Evolutionary conservation across 768 basidiomycete genomes (phyloP), one percentile per base, ranked within the genome.

Genomic region (Nidula microcarpa): DNA sequence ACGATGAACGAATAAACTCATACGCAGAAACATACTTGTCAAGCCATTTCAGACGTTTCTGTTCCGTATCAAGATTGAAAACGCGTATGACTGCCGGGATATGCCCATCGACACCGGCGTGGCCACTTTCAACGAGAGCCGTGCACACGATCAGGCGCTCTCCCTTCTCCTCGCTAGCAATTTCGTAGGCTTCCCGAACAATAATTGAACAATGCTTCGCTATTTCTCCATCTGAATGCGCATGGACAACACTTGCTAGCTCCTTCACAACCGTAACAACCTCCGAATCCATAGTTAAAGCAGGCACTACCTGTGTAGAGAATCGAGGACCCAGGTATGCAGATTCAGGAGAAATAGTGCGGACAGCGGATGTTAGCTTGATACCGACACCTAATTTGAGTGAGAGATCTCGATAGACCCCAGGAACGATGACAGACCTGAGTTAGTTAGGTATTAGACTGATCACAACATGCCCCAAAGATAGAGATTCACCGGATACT

Each of bases 261-360:
- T 84, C 82, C 57, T 73, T 74, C 9, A 80, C 80, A 10, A 84
- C 81, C 0, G 77, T 81, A 23, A 83, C 68, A 16, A 82, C 67
- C 32, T 71, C 70, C 3, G 65, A 69, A 53, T 83, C 75, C 66
- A 80, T 74, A 17, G 63, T 70, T 14, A 84, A 69, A 8, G 58
- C 69, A 5, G 81, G 81, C 30, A 82, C 76, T 30, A 82, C 76
- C 43, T 78, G 67, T 1, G 72, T 62, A 2, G 80, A 82, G 62
- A 84, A 84, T 16, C 79, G 74, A 2, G 81, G 80, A 1, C 81
- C 80, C 10, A 82, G 62, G 58, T 78, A 80, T 1, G 80, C 81
- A 5, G 80, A 79, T 44, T 78, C 76, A 2, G 81, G 81, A n/a
- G 80, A 81, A 43, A 84, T 81, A 1, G 80, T 81, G 53, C 82